Percentiles rank a stretch among this genome's conserved stretches.
Evolutionary conservation across 768 basidiomycete species (phyloP).

Genomic region (Trametes villosa): DNA sequence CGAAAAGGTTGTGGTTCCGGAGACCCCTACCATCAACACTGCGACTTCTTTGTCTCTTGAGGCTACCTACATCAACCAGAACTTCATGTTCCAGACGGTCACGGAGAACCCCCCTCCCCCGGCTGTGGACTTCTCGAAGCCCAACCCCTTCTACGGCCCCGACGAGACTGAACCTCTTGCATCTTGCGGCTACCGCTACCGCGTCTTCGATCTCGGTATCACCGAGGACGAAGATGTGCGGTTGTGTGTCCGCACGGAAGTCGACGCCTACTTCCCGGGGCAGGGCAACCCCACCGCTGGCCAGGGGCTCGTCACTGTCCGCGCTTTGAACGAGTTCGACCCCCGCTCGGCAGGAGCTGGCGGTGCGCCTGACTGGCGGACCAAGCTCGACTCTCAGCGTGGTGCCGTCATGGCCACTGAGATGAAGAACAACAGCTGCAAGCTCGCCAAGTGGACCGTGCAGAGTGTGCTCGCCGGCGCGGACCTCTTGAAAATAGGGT

Average conservation of each 20-base stretch:
- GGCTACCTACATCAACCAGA: slow-evolving; percentile 98
- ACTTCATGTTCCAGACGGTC: slow-evolving; percentile 96
- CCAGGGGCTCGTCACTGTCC: slow-evolving; percentile 85
- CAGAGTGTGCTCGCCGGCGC: slow-evolving; percentile 95
- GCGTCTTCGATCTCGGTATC: slow-evolving; percentile 90
- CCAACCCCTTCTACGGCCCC: slow-evolving; percentile 94
- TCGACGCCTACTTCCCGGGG: slow-evolving; percentile 81
- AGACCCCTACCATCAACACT: slow-evolving; percentile 87
- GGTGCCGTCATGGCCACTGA: slow-evolving; percentile 98
- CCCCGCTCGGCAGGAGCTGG: slow-evolving; percentile 87
- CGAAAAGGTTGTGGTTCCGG: slow-evolving; percentile 65
- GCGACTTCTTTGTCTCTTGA: slow-evolving; percentile 93
- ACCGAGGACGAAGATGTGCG: slow-evolving; percentile 90
- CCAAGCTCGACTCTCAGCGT: slow-evolving; percentile 94
- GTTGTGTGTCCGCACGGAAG: slow-evolving; percentile 93
- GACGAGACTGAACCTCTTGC: slow-evolving; percentile 96
- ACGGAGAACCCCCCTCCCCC: slow-evolving; percentile 66
- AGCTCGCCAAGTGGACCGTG: slow-evolving; percentile 96
- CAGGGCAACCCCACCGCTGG: slow-evolving; percentile 67
- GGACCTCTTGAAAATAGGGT: slow-evolving; percentile 98
- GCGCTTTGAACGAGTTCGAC: slow-evolving; percentile 97
- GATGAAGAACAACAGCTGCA: slow-evolving; percentile 99
- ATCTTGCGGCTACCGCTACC: slow-evolving; percentile 95
- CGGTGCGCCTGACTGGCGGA: slow-evolving; percentile 97
- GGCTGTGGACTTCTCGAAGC: slow-evolving; percentile 75